These are phyloP conservation scores for Kurtzmaniella natalensis DNA, from an alignment of 1,139 yeast genomes.

Conservation along the genomic window DNA sequence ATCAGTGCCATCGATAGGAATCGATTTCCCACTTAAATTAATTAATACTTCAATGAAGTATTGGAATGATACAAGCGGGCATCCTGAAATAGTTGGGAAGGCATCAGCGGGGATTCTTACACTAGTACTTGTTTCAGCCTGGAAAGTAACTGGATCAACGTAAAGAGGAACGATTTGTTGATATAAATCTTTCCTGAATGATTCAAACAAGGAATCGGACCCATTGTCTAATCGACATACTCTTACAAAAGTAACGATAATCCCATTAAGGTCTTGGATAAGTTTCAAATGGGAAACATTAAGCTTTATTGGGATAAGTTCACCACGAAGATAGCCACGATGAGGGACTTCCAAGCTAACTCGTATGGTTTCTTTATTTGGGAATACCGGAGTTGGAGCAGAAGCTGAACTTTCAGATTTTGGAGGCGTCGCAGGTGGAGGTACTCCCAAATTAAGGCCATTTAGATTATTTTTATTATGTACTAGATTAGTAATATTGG, in stretches of 20 bases:
- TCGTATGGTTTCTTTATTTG: constrained; percentile 33
- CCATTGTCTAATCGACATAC: constrained; percentile 75
- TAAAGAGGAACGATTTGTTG: constrained; percentile 78
- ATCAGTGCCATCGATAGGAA: constrained; percentile 31
- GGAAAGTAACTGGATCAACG: constrained; percentile 62
- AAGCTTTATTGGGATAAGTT: constrained; percentile 66
- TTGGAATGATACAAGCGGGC: constrained; percentile 74
- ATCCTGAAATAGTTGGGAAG: constrained; percentile 77
- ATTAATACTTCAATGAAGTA: constrained; percentile 80
- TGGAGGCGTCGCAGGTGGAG: constrained; percentile 8
- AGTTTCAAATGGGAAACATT: constrained; percentile 65
- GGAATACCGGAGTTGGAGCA: neutral
- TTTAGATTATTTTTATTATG: neutral
- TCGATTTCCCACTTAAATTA: constrained; percentile 51
- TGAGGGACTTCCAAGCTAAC: constrained; percentile 58
- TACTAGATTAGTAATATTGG: constrained; percentile 4
- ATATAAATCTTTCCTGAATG: constrained; percentile 79
- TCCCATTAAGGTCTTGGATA: constrained; percentile 69
- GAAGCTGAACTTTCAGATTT: constrained; percentile 1
- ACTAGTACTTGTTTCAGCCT: constrained; percentile 57
- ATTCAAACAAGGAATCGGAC: constrained; percentile 60
- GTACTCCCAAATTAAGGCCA: neutral
- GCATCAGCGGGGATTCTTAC: constrained; percentile 78
- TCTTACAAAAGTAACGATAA: constrained; percentile 74
- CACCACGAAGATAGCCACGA: constrained; percentile 77